Evolutionary conservation across 495 filamentous ascomycete genomes (phyloP).

Genomic region (Penicillium goetzii): DNA sequence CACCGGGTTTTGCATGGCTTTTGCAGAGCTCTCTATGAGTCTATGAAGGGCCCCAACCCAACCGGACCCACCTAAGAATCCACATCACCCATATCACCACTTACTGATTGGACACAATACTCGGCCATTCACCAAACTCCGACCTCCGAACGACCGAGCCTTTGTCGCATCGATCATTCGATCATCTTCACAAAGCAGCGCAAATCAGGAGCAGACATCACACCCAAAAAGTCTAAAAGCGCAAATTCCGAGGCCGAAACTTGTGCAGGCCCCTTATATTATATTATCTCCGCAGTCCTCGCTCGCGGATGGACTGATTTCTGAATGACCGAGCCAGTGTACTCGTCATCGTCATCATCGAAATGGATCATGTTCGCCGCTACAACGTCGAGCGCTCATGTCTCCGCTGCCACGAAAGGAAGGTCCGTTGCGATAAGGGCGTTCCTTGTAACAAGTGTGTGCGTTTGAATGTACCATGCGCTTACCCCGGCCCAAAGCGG

Average conservation of each 20-base stretch:
- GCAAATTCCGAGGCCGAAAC: background rate
- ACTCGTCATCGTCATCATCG: background rate
- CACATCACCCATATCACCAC: background rate
- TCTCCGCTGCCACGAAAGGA: conserved; percentile 42
- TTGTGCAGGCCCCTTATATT: background rate
- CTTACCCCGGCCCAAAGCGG: conserved; percentile 37
- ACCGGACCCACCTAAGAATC: background rate
- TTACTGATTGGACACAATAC: background rate
- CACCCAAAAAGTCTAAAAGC: background rate
- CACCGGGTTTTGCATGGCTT: conserved; percentile 5
- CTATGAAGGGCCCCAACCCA: background rate
- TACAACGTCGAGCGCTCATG: conserved; percentile 41
- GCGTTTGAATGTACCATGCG: conserved; percentile 29
- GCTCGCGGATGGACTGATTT: background rate
- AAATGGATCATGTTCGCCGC: conserved; percentile 21
- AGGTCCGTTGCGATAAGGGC: conserved; percentile 42
- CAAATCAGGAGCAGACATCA: background rate
- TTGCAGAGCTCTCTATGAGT: background rate
- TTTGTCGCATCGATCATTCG: background rate
- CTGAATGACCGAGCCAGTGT: conserved; percentile 1
- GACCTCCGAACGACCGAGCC: conserved; percentile 16
- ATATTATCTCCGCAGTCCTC: background rate
- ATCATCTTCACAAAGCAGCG: background rate
- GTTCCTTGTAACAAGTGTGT: conserved; percentile 37
- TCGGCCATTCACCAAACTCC: conserved; percentile 17